Evolutionary conservation across 108 stramenopile genomes (phyloP), one percentile per base, ranked within the genome.

Genomic region (Skeletonema potamos): DNA sequence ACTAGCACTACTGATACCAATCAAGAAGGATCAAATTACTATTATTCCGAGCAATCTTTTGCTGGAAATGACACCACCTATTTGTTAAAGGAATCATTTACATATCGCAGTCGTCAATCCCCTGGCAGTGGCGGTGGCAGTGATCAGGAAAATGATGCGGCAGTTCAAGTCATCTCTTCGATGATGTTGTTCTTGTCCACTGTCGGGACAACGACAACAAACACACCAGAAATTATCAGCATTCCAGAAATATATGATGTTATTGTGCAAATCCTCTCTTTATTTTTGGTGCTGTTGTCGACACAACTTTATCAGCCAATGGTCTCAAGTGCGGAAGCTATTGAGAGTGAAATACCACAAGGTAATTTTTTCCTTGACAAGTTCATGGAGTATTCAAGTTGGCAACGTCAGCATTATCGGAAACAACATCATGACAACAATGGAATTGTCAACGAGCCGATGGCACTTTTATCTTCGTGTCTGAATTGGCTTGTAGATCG

Each of bases 181-280:
- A 64, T 86, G 2, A 68, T 89, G 70, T 63, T 74, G 20, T 89
- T 62, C 36, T 62, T 78, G 28, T 71, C 69, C 29, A 34, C 57
- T 62, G 63, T 74, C 24, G 73, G 43, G 29, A 51, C 15, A 22
- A 64, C 51, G 54, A 58, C 33, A 60, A 29, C 26, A 20, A 34
- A 67, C n/a, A n/a, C 27, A 64, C 33, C 27, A 32, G 58, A 44
- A 27, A 58, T 61, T 54, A 58, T 76, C 29, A 37, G 27, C 6
- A 85, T 88, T 20, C 89, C 92, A 12, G 92, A 89, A 70, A 46
- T 91, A 17, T 93, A 93, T 55, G 92, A 93, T 66, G 68, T 87
- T 9, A 73, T 75, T 8, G 83, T 84, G 0, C 77, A 88, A 44
- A 58, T 68, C 26, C 62, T 89, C 22, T 77, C 89, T 9, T 65